Evolutionary conservation across 2,329 filamentous ascomycete genomes (phyloP).

Genomic region (Aspergillus carbonarius): DNA sequence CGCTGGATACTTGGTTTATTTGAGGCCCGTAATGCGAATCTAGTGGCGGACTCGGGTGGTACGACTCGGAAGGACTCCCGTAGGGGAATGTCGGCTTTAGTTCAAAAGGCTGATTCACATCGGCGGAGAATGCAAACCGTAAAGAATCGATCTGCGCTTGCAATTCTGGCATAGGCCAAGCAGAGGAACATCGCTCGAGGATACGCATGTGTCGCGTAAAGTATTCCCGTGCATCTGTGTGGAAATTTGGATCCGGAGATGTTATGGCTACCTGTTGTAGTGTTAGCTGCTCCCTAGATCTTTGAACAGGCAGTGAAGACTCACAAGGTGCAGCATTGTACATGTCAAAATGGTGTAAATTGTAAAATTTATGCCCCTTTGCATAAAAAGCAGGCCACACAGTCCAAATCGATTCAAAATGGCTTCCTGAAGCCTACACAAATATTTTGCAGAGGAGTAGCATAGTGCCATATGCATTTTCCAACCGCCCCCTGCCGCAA

Average conservation of each 20-base stretch:
- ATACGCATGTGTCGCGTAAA: conserved; percentile 94
- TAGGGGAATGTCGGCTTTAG: conserved; percentile 85
- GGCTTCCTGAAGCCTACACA: conserved; percentile 85
- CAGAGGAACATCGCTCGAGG: conserved; percentile 76
- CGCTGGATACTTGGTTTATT: conserved; percentile 49
- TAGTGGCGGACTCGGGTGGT: conserved; percentile 62
- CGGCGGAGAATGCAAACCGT: conserved; percentile 85
- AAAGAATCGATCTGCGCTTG: conserved; percentile 86
- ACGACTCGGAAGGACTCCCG: conserved; percentile 69
- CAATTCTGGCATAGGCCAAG: conserved; percentile 87
- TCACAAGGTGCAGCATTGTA: conserved; percentile 87
- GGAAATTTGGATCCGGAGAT: conserved; percentile 86
- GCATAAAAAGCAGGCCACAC: conserved; percentile 83
- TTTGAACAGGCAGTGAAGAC: conserved; percentile 38
- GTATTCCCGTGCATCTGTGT: conserved; percentile 79
- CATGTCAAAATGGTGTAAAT: conserved; percentile 92
- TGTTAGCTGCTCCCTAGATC: neutral
- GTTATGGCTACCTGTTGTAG: conserved; percentile 75
- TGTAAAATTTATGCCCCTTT: conserved; percentile 88
- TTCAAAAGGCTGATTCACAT: conserved; percentile 80
- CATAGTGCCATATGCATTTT: conserved; percentile 85
- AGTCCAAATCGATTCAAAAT: conserved; percentile 75
- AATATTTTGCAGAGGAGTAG: conserved; percentile 76
- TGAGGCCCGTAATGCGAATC: conserved; percentile 52
- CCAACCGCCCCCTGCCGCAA: conserved; percentile 70